Conservation (phyloP, 2,329 filamentous ascomycete genomes). For the Alternaria angustiovoidea region DNA sequence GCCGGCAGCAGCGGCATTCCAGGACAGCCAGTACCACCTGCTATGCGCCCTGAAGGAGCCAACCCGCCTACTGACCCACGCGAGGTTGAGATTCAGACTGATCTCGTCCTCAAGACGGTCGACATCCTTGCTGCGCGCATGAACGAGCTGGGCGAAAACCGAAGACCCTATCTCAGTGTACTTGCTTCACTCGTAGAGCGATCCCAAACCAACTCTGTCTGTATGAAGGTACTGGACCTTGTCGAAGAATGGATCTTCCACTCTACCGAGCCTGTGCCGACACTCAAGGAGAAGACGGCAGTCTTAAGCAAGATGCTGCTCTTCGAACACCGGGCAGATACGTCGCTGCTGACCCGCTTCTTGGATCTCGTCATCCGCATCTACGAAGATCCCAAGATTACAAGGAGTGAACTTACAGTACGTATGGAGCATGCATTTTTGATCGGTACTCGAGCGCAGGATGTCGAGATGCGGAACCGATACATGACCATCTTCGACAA, state of each 20-base stretch:
- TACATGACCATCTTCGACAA: conserved; percentile 97
- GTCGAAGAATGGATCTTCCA: conserved; percentile 97
- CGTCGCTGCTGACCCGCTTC: conserved; percentile 89
- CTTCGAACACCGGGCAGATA: conserved; percentile 85
- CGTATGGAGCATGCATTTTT: conserved; percentile 98
- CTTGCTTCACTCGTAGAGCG: conserved; percentile 95
- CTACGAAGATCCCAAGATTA: conserved; percentile 97
- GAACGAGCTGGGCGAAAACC: conserved; percentile 88
- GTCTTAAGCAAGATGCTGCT: conserved; percentile 99
- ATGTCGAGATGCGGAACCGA: conserved; percentile 95
- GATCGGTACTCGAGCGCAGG: conserved; percentile 89
- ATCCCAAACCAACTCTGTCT: conserved; percentile 84
- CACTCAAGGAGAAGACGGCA: conserved; percentile 97
- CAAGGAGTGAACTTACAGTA: conserved; percentile 92
- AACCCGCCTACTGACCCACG: conserved; percentile 72
- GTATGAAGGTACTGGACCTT: conserved; percentile 91
- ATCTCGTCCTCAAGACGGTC: conserved; percentile 92
- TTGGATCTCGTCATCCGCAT: conserved; percentile 95
- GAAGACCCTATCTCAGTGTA: conserved; percentile 92
- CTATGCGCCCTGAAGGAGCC: conserved; percentile 63
- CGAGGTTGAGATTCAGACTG: conserved; percentile 87
- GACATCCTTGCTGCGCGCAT: conserved; percentile 92
- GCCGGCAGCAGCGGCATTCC: conserved; percentile 63
- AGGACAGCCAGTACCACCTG: conserved; percentile 41
- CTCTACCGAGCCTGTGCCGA: conserved; percentile 93